These are phyloP conservation scores for Mycena pura DNA, from an alignment of 768 basidiomycete species.

Conservation along the genomic window DNA sequence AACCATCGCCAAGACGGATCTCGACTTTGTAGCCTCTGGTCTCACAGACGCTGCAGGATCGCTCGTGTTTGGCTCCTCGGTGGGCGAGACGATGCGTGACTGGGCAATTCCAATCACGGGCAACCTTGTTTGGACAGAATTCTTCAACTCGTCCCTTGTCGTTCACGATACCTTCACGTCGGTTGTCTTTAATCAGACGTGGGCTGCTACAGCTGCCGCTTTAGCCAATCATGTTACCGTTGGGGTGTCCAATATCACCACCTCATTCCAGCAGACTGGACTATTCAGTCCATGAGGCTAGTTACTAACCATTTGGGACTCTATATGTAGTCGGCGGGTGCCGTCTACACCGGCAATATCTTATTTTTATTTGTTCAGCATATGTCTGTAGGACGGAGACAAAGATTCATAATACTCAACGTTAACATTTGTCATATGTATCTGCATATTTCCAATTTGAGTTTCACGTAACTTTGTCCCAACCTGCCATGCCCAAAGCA, in stretches of 20 bases:
- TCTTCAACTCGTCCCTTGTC: conserved; percentile 54
- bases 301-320: conserved; percentile 18
- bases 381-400: too few species aligned
- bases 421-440: too few species aligned
- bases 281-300: conserved; percentile 29
- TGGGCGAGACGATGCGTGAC: conserved; percentile 53
- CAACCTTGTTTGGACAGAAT: conserved; percentile 59
- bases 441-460: too few species aligned
- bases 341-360: conserved; percentile 2
- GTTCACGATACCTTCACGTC: conserved; percentile 58
- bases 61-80: conserved; percentile 66
- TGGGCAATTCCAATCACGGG: conserved; percentile 57
- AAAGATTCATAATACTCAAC: too few species aligned
- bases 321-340: neutral
- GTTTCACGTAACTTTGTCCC: conserved; percentile 5
- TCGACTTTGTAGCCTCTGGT: conserved; percentile 54
- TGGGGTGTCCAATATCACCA: conserved; percentile 53
- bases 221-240: conserved; percentile 40
- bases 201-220: conserved; percentile 51
- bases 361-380: conserved; percentile 20
- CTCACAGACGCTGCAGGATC: conserved; percentile 55
- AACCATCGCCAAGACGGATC: conserved; percentile 53
- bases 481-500: conserved; percentile 47
- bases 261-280: conserved; percentile 40
- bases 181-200: conserved; percentile 53